A percentile compares a stretch with the other conserved stretches of the same genome.
phyloP scores from a whole-genome alignment of 2,329 filamentous ascomycete genomes.

The Phyllosticta citrichinensis region DNA sequence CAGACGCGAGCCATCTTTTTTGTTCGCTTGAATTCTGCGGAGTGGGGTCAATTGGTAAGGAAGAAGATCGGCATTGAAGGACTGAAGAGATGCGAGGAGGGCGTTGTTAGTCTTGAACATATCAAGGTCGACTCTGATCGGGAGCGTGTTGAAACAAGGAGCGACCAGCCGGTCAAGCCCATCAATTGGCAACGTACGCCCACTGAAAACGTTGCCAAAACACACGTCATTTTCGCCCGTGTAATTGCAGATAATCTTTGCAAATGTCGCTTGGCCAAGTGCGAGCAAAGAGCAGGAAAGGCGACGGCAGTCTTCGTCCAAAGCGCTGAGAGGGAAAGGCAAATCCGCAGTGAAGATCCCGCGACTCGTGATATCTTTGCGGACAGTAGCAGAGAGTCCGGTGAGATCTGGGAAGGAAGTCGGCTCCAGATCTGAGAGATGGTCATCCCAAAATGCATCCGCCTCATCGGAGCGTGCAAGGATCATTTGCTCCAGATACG shows the following conservation, averaged over 20 bases:
- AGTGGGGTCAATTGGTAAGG: conserved; percentile 66
- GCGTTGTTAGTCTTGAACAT: conserved; percentile 42
- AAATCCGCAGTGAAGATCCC: conserved; percentile 21
- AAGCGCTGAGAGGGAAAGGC: conserved; percentile 15
- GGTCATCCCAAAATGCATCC: conserved; percentile 56
- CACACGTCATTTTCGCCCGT: conserved; percentile 57
- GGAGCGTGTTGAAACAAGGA: conserved; percentile 86
- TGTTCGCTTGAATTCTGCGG: conserved; percentile 54
- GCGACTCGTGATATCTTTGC: conserved; percentile 7
- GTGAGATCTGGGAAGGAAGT: conserved; percentile 30
- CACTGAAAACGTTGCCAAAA: conserved; percentile 80
- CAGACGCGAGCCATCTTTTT: conserved; percentile 42
- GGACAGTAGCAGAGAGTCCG: conserved; percentile 15
- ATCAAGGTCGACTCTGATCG: conserved; percentile 51
- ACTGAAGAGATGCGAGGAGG: conserved; percentile 51
- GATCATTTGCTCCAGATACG: conserved; percentile 54
- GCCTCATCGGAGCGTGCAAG: conserved; percentile 37
- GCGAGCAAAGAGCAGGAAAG: conserved; percentile 44
- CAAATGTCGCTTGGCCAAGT: conserved; percentile 64
- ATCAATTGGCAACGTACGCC: conserved; percentile 57
- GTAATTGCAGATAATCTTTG: conserved; percentile 49
- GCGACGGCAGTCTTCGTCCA: conserved; percentile 17
- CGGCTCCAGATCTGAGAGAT: conserved; percentile 45
- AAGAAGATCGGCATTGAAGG: conserved; percentile 51
- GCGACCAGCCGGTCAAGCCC: conserved; percentile 65